These are phyloP conservation scores for Naumovozyma baii DNA, from an alignment of 805 yeast species.

Conservation along the genomic window DNA sequence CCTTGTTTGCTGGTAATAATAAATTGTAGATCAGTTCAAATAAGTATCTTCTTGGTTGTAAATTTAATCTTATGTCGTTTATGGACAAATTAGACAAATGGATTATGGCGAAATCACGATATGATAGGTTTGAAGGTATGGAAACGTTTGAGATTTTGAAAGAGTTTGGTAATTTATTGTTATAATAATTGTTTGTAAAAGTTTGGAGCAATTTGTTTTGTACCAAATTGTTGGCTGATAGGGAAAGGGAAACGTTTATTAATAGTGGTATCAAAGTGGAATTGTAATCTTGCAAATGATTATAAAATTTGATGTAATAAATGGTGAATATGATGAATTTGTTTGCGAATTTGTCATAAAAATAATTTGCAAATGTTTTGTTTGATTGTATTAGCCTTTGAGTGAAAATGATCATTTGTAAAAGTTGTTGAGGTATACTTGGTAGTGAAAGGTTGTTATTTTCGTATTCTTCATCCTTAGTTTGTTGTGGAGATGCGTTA, in stretches of 20 bases:
- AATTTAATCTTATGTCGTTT: conserved; percentile 30
- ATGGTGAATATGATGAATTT: conserved; percentile 46
- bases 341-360: conserved; percentile 39
- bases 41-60: conserved; percentile 34
- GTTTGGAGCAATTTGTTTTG: conserved; percentile 37
- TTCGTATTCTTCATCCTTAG: conserved; percentile 5
- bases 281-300: conserved; percentile 7
- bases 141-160: conserved; percentile 35
- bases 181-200: conserved; percentile 35
- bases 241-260: conserved; percentile 42
- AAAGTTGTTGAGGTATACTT: conserved; percentile 39
- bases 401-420: conserved; percentile 50
- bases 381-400: conserved; percentile 79
- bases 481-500: background rate
- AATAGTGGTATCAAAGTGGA: conserved; percentile 39
- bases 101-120: conserved; percentile 52
- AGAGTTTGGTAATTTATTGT: conserved; percentile 42
- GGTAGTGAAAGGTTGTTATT: conserved; percentile 22
- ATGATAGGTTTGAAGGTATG: conserved; percentile 36
- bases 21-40: conserved; percentile 52
- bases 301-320: conserved; percentile 46
- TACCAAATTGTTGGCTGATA: conserved; percentile 35
- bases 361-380: conserved; percentile 38
- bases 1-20: conserved; percentile 33
- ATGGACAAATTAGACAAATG: conserved; percentile 40